Evolutionary conservation across 2,329 filamentous ascomycete genomes (phyloP), one percentile per base, ranked within the genome.

Genomic region (Grosmannia clavigera): DNA sequence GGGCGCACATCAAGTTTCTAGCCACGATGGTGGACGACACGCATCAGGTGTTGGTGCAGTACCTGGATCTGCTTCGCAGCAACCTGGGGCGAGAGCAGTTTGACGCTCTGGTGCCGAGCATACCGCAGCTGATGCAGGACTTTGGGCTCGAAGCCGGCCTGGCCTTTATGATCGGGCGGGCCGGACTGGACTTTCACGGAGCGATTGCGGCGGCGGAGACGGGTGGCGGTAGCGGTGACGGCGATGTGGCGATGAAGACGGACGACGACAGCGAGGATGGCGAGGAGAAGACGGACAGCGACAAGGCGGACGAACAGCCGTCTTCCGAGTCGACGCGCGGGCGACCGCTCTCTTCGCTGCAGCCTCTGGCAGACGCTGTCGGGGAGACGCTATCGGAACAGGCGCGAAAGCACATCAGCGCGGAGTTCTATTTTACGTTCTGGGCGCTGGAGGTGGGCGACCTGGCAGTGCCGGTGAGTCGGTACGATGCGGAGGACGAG

Each of bases 11-110:
- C 70, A 99, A 99, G 71, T 86, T 92, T 52, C 75, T 97, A 14
- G 88, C 90, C 3, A 90, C 90, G 58, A 85, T 96, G 65, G 82
- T 95, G 58, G 94, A 99, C 69, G 92, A 96, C 70, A 87, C 95
- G 25, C 90, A 96, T 65, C 83, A 88, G 62, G 86, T 92, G 10
- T 79, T 97, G 29, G 81, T 84, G 29, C 92, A 96, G 68, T 99
- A 95, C 68, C 79, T 97, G 22, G 94, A 97, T 67, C 81, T 96
- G 7, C 79, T 99, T 38, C 87, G 88, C 69, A 88, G 83, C 69
- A 95, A 91, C 67, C 74, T 96, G 35, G 79, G 85, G 0, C 78
- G 84, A 0, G 82, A 86, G 46, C 83, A 92, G 25, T 97, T 96
- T 63, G 88, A 95, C 67, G 74, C 77, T 2, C 80, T 87, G 22